Percentiles rank a stretch among this genome's conserved stretches.
These are phyloP conservation scores for Schizochytrium sp. DNA, from an alignment of 108 stramenopile species.

Conservation along the genomic window DNA sequence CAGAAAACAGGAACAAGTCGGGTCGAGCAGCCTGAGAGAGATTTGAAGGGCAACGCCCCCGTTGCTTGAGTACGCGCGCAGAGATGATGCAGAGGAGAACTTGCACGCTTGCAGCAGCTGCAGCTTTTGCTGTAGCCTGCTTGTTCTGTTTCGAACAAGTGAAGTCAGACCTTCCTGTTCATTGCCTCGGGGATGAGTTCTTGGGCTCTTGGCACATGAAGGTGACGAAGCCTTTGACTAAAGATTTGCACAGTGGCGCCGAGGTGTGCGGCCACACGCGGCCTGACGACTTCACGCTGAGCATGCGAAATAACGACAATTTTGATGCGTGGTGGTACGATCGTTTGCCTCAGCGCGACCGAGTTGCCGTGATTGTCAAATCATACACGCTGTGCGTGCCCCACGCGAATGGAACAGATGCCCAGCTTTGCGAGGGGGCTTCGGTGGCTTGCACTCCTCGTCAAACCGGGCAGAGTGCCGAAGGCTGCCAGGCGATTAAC, in stretches of 20 bases:
- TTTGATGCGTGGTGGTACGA: background rate
- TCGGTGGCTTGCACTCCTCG: background rate
- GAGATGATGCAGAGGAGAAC: too few relatives aligned
- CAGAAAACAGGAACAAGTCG: too few relatives aligned
- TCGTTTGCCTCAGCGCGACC: background rate
- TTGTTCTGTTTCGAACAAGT: too few relatives aligned
- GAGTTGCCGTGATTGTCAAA: background rate
- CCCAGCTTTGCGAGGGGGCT: background rate
- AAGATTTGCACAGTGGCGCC: background rate
- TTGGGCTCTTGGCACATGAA: background rate
- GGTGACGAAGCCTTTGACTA: background rate
- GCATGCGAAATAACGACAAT: background rate
- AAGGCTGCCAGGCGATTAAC: background rate
- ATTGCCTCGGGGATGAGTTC: constrained; percentile 9
- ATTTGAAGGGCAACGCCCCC: too few relatives aligned
- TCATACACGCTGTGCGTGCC: background rate
- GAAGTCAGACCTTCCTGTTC: background rate
- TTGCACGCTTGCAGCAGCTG: too few relatives aligned
- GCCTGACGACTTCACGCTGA: background rate
- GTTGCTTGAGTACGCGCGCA: too few relatives aligned
- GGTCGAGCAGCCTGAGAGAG: too few relatives aligned
- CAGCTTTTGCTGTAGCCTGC: too few relatives aligned
- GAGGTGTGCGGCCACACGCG: background rate
- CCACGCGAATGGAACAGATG: background rate
- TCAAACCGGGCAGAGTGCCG: background rate